A percentile compares a stretch with the other conserved stretches of the same genome.
phyloP scores from a whole-genome alignment of 83 land plant species.

The Larix sibirica region DNA sequence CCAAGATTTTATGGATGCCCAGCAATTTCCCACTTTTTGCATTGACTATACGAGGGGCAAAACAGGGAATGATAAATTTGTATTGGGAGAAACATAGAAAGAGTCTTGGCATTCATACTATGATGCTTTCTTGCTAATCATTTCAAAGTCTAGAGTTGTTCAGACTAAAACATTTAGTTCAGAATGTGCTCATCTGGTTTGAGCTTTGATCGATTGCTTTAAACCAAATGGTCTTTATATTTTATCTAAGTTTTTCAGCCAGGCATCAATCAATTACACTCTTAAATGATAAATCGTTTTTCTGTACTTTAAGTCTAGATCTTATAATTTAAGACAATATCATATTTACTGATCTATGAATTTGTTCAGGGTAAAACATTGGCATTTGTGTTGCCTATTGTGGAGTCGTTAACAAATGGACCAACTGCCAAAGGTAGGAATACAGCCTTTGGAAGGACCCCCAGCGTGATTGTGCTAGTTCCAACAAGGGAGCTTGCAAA shows the following conservation, averaged over 20 bases:
- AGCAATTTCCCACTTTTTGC: too few relatives aligned
- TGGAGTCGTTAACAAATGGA: conserved; percentile 83
- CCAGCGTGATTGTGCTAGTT: conserved; percentile 84
- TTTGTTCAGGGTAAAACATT: conserved; percentile 87
- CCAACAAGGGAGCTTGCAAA: conserved; percentile 98
- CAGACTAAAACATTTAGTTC: background rate
- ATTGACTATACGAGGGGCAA: too few relatives aligned
- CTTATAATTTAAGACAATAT: too few relatives aligned
- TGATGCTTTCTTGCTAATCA: background rate
- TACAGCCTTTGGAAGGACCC: conserved; percentile 79
- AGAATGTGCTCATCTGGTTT: conserved; percentile 6
- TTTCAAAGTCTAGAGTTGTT: background rate
- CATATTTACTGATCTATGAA: background rate
- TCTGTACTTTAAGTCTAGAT: too few relatives aligned
- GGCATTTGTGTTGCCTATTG: conserved; percentile 95
- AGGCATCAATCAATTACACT: too few relatives aligned
- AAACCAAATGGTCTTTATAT: too few relatives aligned
- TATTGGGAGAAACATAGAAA: too few relatives aligned
- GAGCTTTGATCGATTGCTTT: background rate
- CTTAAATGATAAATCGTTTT: too few relatives aligned
- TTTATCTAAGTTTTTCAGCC: too few relatives aligned
- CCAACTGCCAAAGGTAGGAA: conserved; percentile 37
- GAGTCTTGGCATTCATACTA: too few relatives aligned
- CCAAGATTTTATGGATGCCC: too few relatives aligned
- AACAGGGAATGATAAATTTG: too few relatives aligned